phyloP scores from a whole-genome alignment of 371 early-diverging fungal genomes.

The Lichtheimia hyalospora region DNA sequence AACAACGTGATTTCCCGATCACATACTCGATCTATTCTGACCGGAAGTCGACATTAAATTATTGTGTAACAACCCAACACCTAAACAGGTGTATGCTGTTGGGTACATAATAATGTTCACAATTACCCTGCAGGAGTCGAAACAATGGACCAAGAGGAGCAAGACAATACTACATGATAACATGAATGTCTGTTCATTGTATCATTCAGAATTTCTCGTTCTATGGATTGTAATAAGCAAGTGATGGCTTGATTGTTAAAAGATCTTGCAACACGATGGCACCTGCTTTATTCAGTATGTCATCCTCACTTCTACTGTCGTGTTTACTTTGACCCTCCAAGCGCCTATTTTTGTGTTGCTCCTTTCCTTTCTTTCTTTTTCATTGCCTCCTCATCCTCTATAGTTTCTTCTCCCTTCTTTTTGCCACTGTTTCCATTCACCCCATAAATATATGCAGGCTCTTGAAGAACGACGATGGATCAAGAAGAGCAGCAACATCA shows the following conservation, averaged over 20 bases:
- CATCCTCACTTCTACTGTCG: neutral
- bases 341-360: neutral
- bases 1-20: too few relatives aligned
- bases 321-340: too few relatives aligned
- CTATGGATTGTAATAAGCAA: neutral
- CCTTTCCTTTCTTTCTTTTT: constrained; percentile 1
- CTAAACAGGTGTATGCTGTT: too few relatives aligned
- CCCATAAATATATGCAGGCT: neutral
- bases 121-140: too few relatives aligned
- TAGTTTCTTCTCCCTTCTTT: neutral
- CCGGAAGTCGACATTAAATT: too few relatives aligned
- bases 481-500: neutral
- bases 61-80: too few relatives aligned
- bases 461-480: neutral
- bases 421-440: neutral
- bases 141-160: too few relatives aligned
- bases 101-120: too few relatives aligned
- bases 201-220: neutral
- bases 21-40: too few relatives aligned
- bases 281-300: constrained; percentile 1
- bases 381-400: too few relatives aligned
- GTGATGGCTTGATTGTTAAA: neutral
- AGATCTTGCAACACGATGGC: neutral
- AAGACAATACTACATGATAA: neutral
- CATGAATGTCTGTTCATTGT: neutral